phyloP scores from a whole-genome alignment of 495 filamentous ascomycete species.

The Penicillium mononematosum region DNA sequence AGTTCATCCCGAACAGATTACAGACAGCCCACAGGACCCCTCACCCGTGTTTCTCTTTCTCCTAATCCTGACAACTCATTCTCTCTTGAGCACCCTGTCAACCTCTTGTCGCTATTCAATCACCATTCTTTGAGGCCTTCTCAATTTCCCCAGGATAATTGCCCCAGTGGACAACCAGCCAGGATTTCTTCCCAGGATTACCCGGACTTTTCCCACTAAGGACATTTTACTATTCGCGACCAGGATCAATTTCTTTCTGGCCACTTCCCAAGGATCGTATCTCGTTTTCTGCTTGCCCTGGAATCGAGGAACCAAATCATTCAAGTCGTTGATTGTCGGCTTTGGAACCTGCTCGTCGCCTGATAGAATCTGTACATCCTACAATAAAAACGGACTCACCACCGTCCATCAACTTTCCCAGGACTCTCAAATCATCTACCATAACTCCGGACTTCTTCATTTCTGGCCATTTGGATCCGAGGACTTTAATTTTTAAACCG shows the following conservation, averaged over 20 bases:
- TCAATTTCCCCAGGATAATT: slow-evolving; percentile 22
- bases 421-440: slow-evolving; percentile 17
- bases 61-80: slow-evolving; percentile 15
- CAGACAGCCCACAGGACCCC: slow-evolving; percentile 12
- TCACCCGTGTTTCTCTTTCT: slow-evolving; percentile 17
- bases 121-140: slow-evolving; percentile 21
- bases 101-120: slow-evolving; percentile 11
- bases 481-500: slow-evolving; percentile 32
- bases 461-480: slow-evolving; percentile 40
- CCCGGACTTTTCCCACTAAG: slow-evolving; percentile 24
- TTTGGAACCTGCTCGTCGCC: slow-evolving; percentile 21
- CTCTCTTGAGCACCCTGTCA: slow-evolving; percentile 7
- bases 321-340: slow-evolving; percentile 26
- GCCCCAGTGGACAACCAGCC: slow-evolving; percentile 21
- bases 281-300: slow-evolving; percentile 20
- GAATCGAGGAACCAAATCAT: slow-evolving; percentile 12
- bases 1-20: slow-evolving; percentile 18
- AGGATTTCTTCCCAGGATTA: slow-evolving; percentile 23
- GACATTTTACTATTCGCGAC: slow-evolving; percentile 23
- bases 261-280: slow-evolving; percentile 24
- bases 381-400: slow-evolving; percentile 27
- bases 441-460: slow-evolving; percentile 19
- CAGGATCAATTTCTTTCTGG: slow-evolving; percentile 21
- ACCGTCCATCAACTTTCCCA: slow-evolving; percentile 14
- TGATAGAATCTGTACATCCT: slow-evolving; percentile 31